Conservation (phyloP, 176 grass and related monocot species). For the Paspalum vaginatum region DNA sequence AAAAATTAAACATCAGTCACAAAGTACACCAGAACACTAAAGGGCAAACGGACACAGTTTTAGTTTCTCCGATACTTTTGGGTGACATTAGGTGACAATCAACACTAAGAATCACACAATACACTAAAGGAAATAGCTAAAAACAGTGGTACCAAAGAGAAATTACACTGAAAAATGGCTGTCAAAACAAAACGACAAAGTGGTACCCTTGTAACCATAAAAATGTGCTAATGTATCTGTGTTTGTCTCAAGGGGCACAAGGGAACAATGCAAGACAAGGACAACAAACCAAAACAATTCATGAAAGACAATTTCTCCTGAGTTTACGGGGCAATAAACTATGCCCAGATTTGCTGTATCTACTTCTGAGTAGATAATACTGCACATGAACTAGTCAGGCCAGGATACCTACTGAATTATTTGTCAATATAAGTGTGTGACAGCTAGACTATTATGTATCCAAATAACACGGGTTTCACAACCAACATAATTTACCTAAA, state of each 20-base stretch:
- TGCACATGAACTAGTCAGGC: conserved; percentile 23
- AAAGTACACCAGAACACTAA: neutral
- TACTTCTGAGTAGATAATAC: neutral
- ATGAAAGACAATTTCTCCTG: conserved; percentile 14
- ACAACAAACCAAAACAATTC: conserved; percentile 34
- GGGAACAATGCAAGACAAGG: conserved; percentile 28
- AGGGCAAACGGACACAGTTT: neutral
- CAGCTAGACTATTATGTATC: conserved; percentile 23
- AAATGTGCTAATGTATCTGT: neutral
- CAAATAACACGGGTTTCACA: neutral
- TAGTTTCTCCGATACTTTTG: neutral
- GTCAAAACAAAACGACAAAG: conserved; percentile 16
- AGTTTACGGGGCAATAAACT: conserved; percentile 25
- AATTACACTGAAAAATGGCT: neutral
- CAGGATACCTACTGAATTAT: conserved; percentile 25
- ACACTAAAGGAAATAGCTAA: conserved; percentile 13
- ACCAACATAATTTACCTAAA: conserved; percentile 7
- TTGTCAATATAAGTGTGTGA: neutral
- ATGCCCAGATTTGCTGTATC: neutral
- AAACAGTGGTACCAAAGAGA: neutral
- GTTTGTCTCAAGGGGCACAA: conserved; percentile 11
- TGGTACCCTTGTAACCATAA: neutral
- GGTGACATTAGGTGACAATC: neutral
- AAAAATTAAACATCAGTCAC: neutral
- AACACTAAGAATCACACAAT: neutral